Conservation (phyloP, 2,329 filamentous ascomycete species). For the Neonectria magnoliae region DNA sequence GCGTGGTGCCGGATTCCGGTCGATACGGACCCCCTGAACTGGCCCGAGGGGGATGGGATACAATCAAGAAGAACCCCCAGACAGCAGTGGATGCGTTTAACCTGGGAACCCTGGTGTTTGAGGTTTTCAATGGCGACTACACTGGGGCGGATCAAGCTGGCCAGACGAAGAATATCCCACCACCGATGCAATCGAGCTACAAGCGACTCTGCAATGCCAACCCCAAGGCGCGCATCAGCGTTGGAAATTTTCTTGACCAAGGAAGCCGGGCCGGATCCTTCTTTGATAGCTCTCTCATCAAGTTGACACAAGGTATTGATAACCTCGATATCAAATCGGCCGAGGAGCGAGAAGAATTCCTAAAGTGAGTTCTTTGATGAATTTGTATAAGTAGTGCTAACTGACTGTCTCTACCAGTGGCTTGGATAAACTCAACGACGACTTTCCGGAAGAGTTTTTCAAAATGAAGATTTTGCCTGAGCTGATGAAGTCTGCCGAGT, state of each 20-base stretch:
- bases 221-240: slow-evolving; percentile 86
- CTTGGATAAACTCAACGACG: slow-evolving; percentile 85
- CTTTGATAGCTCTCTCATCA: slow-evolving; percentile 92
- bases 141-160: slow-evolving; percentile 80
- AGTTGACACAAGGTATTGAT: slow-evolving; percentile 91
- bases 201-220: slow-evolving; percentile 89
- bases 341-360: slow-evolving; percentile 83
- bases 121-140: slow-evolving; percentile 91
- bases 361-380: slow-evolving; percentile 62
- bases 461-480: slow-evolving; percentile 97
- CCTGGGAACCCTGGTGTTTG: slow-evolving; percentile 84
- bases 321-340: slow-evolving; percentile 90
- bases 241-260: slow-evolving; percentile 89
- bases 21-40: slow-evolving; percentile 91
- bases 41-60: slow-evolving; percentile 87
- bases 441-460: slow-evolving; percentile 98
- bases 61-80: slow-evolving; percentile 83
- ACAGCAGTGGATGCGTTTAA: slow-evolving; percentile 88
- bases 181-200: slow-evolving; percentile 90
- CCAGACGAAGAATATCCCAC: slow-evolving; percentile 86
- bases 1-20: slow-evolving; percentile 83
- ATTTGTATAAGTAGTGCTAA: neutral
- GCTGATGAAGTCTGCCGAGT: slow-evolving; percentile 98
- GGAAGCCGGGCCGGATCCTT: slow-evolving; percentile 84
- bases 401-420: slow-evolving; percentile 62